Evolutionary conservation across 2,329 filamentous ascomycete species (phyloP).

Genomic region (Fusarium vanettenii): DNA sequence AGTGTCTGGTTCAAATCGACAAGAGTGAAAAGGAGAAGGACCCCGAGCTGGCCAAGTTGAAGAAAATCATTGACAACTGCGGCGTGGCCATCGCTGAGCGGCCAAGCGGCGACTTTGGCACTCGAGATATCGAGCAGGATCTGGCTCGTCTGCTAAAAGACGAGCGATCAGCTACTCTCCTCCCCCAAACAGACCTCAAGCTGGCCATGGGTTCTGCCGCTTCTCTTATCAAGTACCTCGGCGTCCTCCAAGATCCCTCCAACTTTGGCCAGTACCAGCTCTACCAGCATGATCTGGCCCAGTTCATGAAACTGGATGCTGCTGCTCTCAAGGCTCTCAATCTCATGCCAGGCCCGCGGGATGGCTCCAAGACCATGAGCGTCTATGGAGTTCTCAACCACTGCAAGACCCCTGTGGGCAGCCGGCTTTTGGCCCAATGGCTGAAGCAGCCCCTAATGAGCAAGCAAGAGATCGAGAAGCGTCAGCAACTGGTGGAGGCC

Average conservation of each 20-base stretch:
- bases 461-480: slow-evolving; percentile 85
- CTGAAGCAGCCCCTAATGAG: slow-evolving; percentile 97
- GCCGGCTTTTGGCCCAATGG: slow-evolving; percentile 92
- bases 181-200: slow-evolving; percentile 93
- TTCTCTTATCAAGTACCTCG: slow-evolving; percentile 93
- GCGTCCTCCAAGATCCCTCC: slow-evolving; percentile 87
- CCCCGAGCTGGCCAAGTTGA: slow-evolving; percentile 86
- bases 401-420: slow-evolving; percentile 96
- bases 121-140: slow-evolving; percentile 95
- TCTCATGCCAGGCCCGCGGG: slow-evolving; percentile 93
- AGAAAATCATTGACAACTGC: slow-evolving; percentile 90
- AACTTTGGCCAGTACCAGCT: slow-evolving; percentile 98
- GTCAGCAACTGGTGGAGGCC: slow-evolving; percentile 94
- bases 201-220: slow-evolving; percentile 96
- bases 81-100: slow-evolving; percentile 90
- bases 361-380: slow-evolving; percentile 98
- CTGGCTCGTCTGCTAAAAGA: slow-evolving; percentile 88
- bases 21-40: slow-evolving; percentile 86
- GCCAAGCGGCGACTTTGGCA: slow-evolving; percentile 80
- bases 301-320: slow-evolving; percentile 98
- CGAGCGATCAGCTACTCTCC: slow-evolving; percentile 78
- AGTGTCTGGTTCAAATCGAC: slow-evolving; percentile 88
- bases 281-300: slow-evolving; percentile 95
- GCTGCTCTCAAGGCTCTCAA: slow-evolving; percentile 94
- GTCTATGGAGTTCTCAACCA: slow-evolving; percentile 94